phyloP scores from a whole-genome alignment of 2,329 filamentous ascomycete species.

The Sporothrix variecibatus region DNA sequence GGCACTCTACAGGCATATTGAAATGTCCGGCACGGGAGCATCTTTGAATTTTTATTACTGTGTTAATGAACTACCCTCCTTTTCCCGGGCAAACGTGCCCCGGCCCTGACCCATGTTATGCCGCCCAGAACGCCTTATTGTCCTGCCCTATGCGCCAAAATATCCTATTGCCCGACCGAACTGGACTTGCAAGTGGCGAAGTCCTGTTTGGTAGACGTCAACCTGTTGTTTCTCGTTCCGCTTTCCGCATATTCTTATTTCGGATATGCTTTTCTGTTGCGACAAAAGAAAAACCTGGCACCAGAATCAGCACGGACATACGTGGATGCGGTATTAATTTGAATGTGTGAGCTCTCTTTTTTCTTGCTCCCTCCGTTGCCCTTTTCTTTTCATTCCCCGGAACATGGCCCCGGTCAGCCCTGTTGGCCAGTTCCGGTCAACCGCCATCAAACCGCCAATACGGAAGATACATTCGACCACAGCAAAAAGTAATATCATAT shows the following conservation, averaged over 20 bases:
- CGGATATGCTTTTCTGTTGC: neutral
- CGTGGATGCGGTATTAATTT: slow-evolving; percentile 8
- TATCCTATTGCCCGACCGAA: neutral
- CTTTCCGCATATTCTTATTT: neutral
- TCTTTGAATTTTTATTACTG: neutral
- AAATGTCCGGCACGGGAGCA: slow-evolving; percentile 6
- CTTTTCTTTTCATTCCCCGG: neutral
- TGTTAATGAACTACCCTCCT: slow-evolving; percentile 1
- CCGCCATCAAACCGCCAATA: neutral
- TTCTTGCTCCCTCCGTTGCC: neutral
- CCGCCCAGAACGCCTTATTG: neutral
- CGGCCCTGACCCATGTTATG: neutral
- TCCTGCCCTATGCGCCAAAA: neutral
- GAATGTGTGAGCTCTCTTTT: neutral
- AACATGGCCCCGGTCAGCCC: neutral
- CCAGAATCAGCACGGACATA: neutral
- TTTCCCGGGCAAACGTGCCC: slow-evolving; percentile 11
- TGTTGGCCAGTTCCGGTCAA: neutral
- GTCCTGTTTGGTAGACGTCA: neutral
- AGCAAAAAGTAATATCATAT: neutral
- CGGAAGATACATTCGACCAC: neutral
- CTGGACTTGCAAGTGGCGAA: slow-evolving; percentile 15
- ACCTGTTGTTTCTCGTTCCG: neutral
- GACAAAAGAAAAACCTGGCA: neutral
- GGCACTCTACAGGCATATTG: neutral